A percentile compares a stretch with the other conserved stretches of the same genome.
Conservation (phyloP, 176 grass and related monocot genomes). For the Avena sativa region DNA sequence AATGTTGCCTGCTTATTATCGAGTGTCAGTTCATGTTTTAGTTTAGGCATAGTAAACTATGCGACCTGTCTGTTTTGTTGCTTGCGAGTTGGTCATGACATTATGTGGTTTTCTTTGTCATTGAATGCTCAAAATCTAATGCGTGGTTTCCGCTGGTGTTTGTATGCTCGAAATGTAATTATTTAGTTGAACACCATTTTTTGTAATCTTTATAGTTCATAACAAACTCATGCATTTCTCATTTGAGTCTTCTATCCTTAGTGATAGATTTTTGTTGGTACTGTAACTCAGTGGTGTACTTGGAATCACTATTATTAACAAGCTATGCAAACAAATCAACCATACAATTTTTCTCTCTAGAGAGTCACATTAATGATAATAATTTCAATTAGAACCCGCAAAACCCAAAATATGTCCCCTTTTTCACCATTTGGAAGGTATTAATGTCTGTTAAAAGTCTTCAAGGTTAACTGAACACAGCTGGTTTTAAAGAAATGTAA, state of each 20-base stretch:
- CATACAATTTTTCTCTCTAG: neutral
- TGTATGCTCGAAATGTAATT: no score
- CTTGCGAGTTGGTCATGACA: no score
- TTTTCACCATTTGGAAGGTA: neutral
- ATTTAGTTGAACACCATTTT: neutral
- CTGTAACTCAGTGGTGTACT: conserved; percentile 6
- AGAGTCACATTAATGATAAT: conserved; percentile 17
- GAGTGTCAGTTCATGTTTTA: no score
- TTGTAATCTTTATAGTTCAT: neutral
- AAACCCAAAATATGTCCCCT: neutral
- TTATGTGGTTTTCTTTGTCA: no score
- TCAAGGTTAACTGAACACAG: neutral
- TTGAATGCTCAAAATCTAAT: no score
- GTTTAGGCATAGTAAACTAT: no score
- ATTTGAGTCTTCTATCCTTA: neutral
- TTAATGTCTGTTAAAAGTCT: neutral
- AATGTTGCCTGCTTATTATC: no score
- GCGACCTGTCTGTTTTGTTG: no score
- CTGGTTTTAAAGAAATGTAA: neutral
- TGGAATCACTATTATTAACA: neutral
- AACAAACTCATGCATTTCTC: conserved; percentile 17
- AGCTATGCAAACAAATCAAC: conserved; percentile 3
- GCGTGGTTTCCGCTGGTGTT: no score
- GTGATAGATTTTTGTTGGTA: conserved; percentile 4
- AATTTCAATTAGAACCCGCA: neutral